Evolutionary conservation across 352 stramenopile species (phyloP), one percentile per base, ranked within the genome.

Genomic region (Pythium volutum): DNA sequence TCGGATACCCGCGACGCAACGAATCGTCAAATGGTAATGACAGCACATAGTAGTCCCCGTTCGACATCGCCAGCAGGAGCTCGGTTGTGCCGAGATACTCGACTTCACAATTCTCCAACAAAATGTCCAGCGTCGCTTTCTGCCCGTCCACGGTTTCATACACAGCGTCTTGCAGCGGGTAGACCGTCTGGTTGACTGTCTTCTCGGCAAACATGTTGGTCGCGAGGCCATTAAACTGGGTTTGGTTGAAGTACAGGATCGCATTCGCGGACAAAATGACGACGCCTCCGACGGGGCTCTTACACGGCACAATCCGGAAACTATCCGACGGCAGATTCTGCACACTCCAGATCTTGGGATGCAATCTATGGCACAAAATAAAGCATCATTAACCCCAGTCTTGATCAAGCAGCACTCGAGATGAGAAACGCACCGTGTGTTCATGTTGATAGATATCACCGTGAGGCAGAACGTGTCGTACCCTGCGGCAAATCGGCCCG

Each of bases 161-260:
- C 12, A 89, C 38, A 8, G 84, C 70, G 10, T 87, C 73, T 38
- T 84, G 68, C 10, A 92, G 71, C 6, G 84, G 79, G 29, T 89
- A 92, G 0, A 89, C 75, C 2, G 77, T 60, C 23, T 85, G 74
- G 59, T 89, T 91, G 39, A 93, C 81, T 2, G 83, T 93, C 50
- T 89, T 84, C 15, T 69, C 73, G 0, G 86, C 84, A 63, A 93
- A 92, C 7, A 79, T 56, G 34, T 88, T 95, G 6, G 79, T 84
- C 0, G 79, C 78, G 14, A 91, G 57, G 1, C 86, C 86, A 49
- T 90, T 73, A 62, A 93, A 93, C 70, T 92, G 82, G 4, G 85
- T 95, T 61, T 95, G 86, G 64, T 95, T 95, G 58, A 91, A 95
- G 54, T 95, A 95, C 15, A 95, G 62, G 29, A 95, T 78, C 9